Evolutionary conservation across 1,284 basidiomycete genomes (phyloP).

Genomic region (Entoloma clypeatum): DNA sequence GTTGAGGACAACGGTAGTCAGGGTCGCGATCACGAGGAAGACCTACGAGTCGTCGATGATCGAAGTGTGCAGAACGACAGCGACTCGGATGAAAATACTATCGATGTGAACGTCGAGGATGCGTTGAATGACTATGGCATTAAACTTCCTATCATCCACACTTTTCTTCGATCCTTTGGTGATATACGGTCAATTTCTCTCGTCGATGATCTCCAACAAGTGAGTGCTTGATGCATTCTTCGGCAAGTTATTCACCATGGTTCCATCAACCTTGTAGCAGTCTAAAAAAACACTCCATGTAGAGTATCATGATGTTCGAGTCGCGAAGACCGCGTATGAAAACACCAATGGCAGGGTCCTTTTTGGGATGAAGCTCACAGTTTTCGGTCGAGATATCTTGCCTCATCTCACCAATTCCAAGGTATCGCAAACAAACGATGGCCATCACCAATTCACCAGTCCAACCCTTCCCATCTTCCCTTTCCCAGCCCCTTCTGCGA

Average conservation of each 20-base stretch:
- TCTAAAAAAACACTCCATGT: conserved; percentile 43
- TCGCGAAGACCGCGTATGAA: conserved; percentile 44
- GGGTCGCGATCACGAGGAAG: conserved; percentile 8
- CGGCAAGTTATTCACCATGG: conserved; percentile 5
- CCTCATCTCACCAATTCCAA: conserved; percentile 10
- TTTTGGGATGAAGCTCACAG: conserved; percentile 42
- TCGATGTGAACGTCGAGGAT: not conserved
- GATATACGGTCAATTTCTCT: conserved; percentile 28
- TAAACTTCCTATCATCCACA: conserved; percentile 29
- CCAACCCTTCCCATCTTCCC: conserved; percentile 14
- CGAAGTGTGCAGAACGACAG: conserved; percentile 5
- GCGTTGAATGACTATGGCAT: conserved; percentile 10
- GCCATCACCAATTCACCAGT: not conserved
- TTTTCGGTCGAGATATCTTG: conserved; percentile 24
- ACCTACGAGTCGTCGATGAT: conserved; percentile 11
- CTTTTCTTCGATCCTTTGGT: conserved; percentile 34
- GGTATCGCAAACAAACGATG: conserved; percentile 5
- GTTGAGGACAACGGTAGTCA: conserved; percentile 17
- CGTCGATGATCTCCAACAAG: conserved; percentile 21
- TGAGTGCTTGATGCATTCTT: conserved; percentile 20
- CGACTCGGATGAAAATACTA: not conserved
- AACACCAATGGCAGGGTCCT: conserved; percentile 37
- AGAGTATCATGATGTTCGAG: conserved; percentile 62
- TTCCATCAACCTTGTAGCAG: conserved; percentile 15
- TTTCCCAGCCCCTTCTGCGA: conserved; percentile 19